Evolutionary conservation across 176 grass and related monocot species (phyloP).

Genomic region (Carex scoparia): DNA sequence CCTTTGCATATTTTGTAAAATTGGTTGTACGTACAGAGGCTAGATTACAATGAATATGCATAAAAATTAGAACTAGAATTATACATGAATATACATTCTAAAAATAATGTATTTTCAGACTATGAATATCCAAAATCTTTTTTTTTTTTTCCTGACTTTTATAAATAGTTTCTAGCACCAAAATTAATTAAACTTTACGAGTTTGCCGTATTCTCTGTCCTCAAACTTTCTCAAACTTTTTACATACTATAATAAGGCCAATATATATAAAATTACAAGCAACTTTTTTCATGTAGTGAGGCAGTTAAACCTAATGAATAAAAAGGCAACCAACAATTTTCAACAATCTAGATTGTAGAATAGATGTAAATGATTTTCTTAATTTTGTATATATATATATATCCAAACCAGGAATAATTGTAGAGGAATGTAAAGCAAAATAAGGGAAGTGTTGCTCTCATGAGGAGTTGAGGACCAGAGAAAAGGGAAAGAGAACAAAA

Average conservation of each 20-base stretch:
- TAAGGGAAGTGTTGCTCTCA: neutral
- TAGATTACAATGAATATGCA: neutral
- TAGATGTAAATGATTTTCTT: neutral
- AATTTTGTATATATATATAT: neutral
- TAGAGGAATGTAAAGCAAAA: slow-evolving; percentile 3
- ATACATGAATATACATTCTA: no score
- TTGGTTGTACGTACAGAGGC: neutral
- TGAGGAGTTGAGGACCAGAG: neutral
- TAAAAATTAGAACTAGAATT: no score
- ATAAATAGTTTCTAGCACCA: neutral
- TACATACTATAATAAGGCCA: neutral
- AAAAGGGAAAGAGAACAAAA: slow-evolving; percentile 30
- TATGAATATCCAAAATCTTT: neutral
- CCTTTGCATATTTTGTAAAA: neutral
- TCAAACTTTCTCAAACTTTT: neutral
- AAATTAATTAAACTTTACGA: neutral
- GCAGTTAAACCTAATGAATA: neutral
- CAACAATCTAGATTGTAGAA: neutral
- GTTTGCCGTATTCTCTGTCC: neutral
- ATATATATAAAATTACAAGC: no score
- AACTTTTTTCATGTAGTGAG: neutral
- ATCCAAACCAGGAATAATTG: neutral
- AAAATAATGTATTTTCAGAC: neutral
- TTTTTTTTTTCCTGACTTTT: neutral
- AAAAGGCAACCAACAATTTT: neutral